phyloP scores from a whole-genome alignment of 1,284 basidiomycete species.

The Coriolopsis trogii region DNA sequence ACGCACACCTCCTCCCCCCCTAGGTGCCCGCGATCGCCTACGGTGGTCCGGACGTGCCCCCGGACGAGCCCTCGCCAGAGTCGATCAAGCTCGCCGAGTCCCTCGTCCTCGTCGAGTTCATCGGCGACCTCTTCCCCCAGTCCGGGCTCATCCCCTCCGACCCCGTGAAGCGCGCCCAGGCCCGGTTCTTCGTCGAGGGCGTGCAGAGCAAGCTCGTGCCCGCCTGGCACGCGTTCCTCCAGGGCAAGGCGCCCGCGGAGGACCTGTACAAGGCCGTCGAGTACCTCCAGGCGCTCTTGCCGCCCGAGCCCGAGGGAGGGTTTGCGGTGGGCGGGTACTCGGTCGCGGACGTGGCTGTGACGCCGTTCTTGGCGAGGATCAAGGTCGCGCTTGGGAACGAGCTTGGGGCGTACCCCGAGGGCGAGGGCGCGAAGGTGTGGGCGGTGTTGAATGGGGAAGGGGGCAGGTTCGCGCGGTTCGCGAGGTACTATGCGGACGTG shows the following conservation, averaged over 20 bases:
- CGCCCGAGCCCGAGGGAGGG: conserved; percentile 1
- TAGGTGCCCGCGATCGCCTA: conserved; percentile 55
- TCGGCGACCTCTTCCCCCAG: conserved; percentile 53
- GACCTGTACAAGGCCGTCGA: conserved; percentile 38
- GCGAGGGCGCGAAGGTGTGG: conserved; percentile 5
- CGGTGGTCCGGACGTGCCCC: conserved; percentile 52
- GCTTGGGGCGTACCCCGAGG: conserved; percentile 2
- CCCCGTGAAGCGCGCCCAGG: conserved; percentile 53
- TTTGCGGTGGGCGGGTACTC: conserved; percentile 8
- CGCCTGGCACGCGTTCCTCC: conserved; percentile 28
- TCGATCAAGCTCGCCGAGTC: conserved; percentile 63
- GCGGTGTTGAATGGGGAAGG: conserved; percentile 1
- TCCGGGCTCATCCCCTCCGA: conserved; percentile 50
- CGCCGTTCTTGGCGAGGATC: conserved; percentile 5
- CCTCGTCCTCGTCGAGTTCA: conserved; percentile 59
- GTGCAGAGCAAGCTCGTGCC: conserved; percentile 46
- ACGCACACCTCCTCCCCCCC: not conserved
- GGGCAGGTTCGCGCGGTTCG: conserved; percentile 30
- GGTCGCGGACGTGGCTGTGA: conserved; percentile 6
- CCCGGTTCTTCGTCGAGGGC: conserved; percentile 60
- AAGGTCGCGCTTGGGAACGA: conserved; percentile 1
- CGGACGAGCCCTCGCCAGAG: conserved; percentile 55
- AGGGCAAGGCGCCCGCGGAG: conserved; percentile 43
- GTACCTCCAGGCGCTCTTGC: conserved; percentile 34
- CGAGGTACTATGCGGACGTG: conserved; percentile 30